Percentiles rank a stretch among this genome's conserved stretches.
Evolutionary conservation across 2,329 filamentous ascomycete genomes (phyloP).

Genomic region (Colletotrichum cordylinicola): DNA sequence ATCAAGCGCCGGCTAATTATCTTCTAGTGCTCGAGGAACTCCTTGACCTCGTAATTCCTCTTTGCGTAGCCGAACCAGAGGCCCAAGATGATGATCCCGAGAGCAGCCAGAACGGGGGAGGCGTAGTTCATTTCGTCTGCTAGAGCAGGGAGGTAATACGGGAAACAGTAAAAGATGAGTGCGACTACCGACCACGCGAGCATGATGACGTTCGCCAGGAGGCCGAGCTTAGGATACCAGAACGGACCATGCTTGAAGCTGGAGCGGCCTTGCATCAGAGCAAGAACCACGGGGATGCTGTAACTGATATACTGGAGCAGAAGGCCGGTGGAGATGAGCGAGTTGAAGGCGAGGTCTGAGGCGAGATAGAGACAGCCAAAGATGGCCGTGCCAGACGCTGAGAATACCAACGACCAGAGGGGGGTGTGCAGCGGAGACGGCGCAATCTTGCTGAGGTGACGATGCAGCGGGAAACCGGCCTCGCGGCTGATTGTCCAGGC

Average conservation of each 20-base stretch:
- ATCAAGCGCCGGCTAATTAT: not conserved
- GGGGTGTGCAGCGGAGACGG: constrained; percentile 29
- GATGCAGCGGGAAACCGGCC: constrained; percentile 28
- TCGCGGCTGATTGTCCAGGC: constrained; percentile 33
- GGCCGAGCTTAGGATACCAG: constrained; percentile 30
- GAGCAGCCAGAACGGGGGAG: constrained; percentile 25
- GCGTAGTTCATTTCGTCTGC: constrained; percentile 30
- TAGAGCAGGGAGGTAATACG: constrained; percentile 26
- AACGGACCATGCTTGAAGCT: constrained; percentile 31
- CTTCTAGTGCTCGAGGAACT: constrained; percentile 13
- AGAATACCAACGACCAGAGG: constrained; percentile 28
- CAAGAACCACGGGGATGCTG: constrained; percentile 29
- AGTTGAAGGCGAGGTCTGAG: constrained; percentile 31
- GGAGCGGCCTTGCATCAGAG: constrained; percentile 27
- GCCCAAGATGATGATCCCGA: constrained; percentile 13
- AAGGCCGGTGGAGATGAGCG: constrained; percentile 28
- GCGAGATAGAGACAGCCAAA: constrained; percentile 32
- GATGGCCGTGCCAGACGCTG: constrained; percentile 27
- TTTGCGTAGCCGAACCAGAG: constrained; percentile 29
- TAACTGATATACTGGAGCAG: constrained; percentile 33
- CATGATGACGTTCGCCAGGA: constrained; percentile 29
- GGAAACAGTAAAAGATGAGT: constrained; percentile 32
- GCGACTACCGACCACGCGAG: constrained; percentile 28
- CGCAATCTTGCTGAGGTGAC: constrained; percentile 26
- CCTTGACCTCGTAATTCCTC: constrained; percentile 28